These are phyloP conservation scores for Pluteus cervinus DNA, from an alignment of 768 basidiomycete genomes.

Conservation along the genomic window DNA sequence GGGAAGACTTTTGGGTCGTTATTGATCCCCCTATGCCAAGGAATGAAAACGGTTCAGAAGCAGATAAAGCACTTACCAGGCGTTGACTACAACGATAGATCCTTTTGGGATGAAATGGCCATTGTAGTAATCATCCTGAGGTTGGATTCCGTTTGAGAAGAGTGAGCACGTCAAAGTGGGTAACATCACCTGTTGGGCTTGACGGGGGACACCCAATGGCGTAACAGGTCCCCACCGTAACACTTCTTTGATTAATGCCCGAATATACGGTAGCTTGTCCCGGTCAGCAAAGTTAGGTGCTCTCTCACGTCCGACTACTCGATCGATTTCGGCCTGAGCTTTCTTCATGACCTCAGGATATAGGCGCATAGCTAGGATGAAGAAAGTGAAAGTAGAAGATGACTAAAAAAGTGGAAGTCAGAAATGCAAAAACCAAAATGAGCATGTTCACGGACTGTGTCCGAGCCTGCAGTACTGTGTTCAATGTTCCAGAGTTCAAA, in stretches of 20 bases:
- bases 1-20: conserved; percentile 1
- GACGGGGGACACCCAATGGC: conserved; percentile 29
- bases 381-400: too few relatives aligned
- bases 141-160: conserved; percentile 17
- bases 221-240: conserved; percentile 24
- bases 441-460: too few relatives aligned
- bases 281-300: conserved; percentile 33
- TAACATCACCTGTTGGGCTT: not conserved
- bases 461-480: too few relatives aligned
- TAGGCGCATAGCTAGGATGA: conserved; percentile 34
- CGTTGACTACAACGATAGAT: conserved; percentile 29
- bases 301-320: conserved; percentile 25
- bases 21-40: conserved; percentile 1
- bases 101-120: conserved; percentile 40
- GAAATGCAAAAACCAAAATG: too few relatives aligned
- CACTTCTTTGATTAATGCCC: conserved; percentile 30
- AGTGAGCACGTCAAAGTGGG: conserved; percentile 1
- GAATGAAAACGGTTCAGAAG: not conserved
- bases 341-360: conserved; percentile 30
- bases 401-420: too few relatives aligned
- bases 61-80: conserved; percentile 18
- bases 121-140: conserved; percentile 40
- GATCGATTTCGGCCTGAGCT: conserved; percentile 34
- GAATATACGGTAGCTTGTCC: conserved; percentile 30
- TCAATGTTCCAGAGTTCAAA: too few relatives aligned